These are phyloP conservation scores for Chrysoporthe deuterocubensis DNA, from an alignment of 2,329 filamentous ascomycete genomes.

Conservation along the genomic window DNA sequence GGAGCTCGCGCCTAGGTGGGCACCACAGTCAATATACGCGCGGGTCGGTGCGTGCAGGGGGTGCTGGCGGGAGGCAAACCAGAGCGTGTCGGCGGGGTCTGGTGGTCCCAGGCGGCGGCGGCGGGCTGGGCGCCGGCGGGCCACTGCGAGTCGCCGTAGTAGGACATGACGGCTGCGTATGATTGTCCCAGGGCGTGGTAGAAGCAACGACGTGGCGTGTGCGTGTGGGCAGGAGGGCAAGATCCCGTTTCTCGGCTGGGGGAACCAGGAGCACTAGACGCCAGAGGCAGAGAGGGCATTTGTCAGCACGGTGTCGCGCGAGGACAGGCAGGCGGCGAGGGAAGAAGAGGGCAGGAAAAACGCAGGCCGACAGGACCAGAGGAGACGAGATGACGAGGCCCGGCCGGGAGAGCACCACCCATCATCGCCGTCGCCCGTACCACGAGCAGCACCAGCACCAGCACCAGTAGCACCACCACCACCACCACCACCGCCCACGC, in stretches of 20 bases:
- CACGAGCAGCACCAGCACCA: neutral
- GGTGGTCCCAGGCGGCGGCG: slow-evolving; percentile 34
- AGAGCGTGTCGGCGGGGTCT: slow-evolving; percentile 36
- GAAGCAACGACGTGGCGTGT: slow-evolving; percentile 11
- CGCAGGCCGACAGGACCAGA: too few species aligned
- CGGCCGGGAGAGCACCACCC: neutral
- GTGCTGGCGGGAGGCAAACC: slow-evolving; percentile 30
- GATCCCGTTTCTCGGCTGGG: neutral
- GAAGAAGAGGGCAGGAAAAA: neutral
- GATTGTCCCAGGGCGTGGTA: neutral
- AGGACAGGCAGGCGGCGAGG: slow-evolving; percentile 2
- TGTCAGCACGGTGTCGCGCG: slow-evolving; percentile 21
- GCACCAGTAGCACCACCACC: neutral
- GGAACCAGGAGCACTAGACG: slow-evolving; percentile 17
- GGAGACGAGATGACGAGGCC: neutral
- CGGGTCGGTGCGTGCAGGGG: neutral
- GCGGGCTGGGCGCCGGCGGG: slow-evolving; percentile 33
- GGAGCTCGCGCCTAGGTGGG: slow-evolving; percentile 39
- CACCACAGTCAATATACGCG: slow-evolving; percentile 8
- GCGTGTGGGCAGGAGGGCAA: slow-evolving; percentile 13
- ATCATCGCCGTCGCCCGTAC: neutral
- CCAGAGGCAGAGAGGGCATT: neutral
- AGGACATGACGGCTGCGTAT: slow-evolving; percentile 33
- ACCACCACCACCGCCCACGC: neutral
- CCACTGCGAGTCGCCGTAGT: slow-evolving; percentile 38